These are phyloP conservation scores for Boletus smithii DNA, from an alignment of 1,284 basidiomycete genomes.

Conservation along the genomic window DNA sequence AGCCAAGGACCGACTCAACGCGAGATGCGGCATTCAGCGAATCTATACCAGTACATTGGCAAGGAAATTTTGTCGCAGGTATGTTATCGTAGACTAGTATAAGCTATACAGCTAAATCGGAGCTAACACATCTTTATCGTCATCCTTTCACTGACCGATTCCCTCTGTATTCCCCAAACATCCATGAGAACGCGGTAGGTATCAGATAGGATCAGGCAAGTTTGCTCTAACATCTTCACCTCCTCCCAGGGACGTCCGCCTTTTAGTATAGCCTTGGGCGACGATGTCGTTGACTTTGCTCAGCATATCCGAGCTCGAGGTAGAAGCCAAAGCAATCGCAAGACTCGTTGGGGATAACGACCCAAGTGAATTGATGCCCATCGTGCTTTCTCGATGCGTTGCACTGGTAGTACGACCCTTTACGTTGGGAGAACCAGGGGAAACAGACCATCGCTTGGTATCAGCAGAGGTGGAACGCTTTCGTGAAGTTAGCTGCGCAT, in stretches of 20 bases:
- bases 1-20: too few species aligned
- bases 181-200: too few species aligned
- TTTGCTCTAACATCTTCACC: background rate
- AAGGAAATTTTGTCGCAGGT: background rate
- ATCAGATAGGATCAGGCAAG: constrained; percentile 1
- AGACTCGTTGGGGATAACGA: constrained; percentile 29
- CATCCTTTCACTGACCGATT: too few species aligned
- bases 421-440: constrained; percentile 15
- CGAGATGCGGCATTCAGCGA: too few species aligned
- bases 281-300: constrained; percentile 28
- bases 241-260: constrained; percentile 8
- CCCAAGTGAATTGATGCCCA: constrained; percentile 13
- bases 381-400: constrained; percentile 7
- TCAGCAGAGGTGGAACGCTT: background rate
- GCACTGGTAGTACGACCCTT: constrained; percentile 9
- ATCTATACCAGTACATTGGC: too few species aligned
- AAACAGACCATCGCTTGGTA: background rate
- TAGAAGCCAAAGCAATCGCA: constrained; percentile 22
- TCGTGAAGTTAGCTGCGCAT: background rate
- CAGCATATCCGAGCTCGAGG: constrained; percentile 24
- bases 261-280: constrained; percentile 18
- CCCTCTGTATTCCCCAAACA: too few species aligned
- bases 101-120: background rate
- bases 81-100: background rate
- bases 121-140: too few species aligned